These are phyloP conservation scores for Periconia sp. DNA, from an alignment of 2,329 filamentous ascomycete species.

Conservation along the genomic window DNA sequence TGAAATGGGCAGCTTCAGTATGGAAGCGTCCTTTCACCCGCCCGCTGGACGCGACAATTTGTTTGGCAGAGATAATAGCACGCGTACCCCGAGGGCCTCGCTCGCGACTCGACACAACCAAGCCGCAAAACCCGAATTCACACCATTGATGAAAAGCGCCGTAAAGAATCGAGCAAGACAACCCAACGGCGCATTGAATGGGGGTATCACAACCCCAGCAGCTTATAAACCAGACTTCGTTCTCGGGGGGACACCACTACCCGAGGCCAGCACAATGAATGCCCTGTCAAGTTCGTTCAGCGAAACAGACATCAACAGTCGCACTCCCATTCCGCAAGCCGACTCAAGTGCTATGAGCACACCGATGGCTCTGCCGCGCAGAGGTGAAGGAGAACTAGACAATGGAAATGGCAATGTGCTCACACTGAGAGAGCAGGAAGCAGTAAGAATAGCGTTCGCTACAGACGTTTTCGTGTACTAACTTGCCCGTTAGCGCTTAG, in stretches of 20 bases:
- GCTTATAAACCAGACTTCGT: slow-evolving; percentile 63
- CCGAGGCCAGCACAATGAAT: slow-evolving; percentile 68
- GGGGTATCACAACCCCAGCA: slow-evolving; percentile 62
- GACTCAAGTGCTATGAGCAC: slow-evolving; percentile 81
- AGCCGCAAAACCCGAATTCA: slow-evolving; percentile 74
- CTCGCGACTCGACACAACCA: slow-evolving; percentile 61
- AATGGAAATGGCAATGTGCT: slow-evolving; percentile 88
- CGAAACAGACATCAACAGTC: slow-evolving; percentile 59
- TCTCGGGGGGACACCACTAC: slow-evolving; percentile 73
- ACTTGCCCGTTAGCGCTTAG: slow-evolving; percentile 63
- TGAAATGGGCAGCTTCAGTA: slow-evolving; percentile 66
- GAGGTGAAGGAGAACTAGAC: slow-evolving; percentile 68
- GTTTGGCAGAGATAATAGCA: slow-evolving; percentile 68
- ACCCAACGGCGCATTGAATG: slow-evolving; percentile 43
- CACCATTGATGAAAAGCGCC: slow-evolving; percentile 83
- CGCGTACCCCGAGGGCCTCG: slow-evolving; percentile 71
- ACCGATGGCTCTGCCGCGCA: slow-evolving; percentile 70
- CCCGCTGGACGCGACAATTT: slow-evolving; percentile 72
- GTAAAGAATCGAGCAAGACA: slow-evolving; percentile 64
- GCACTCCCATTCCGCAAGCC: slow-evolving; percentile 74
- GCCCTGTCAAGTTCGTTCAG: slow-evolving; percentile 51
- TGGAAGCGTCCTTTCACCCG: slow-evolving; percentile 83
- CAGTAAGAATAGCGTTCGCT: slow-evolving; percentile 54
- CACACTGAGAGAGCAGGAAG: slow-evolving; percentile 91
- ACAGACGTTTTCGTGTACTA: background rate